Base-by-base conservation (phyloP, 2,329 filamentous ascomycete species). In the Phaeosphaeriaceae sp. region DNA sequence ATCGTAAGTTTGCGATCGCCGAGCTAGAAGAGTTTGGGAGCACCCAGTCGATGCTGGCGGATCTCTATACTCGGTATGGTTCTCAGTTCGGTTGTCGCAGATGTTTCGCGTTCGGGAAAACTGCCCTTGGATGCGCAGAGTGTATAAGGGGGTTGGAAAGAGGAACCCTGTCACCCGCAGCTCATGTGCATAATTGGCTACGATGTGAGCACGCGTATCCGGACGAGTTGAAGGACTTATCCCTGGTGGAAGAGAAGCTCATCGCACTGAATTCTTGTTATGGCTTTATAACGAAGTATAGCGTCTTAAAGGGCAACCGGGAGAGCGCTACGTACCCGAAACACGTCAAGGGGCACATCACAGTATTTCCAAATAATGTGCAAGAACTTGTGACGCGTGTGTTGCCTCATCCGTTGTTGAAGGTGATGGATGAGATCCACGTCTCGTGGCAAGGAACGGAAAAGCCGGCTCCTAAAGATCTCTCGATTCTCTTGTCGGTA, bases 271-370 rank as follows among this genome's bases (percentile, higher is more conserved):
- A 46, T 35, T 32, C 35, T 15, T 46, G 21, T 39, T 46, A 46
- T 33, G 34, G 41, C 23, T 46, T 46, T 23, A 46, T 46, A 16
- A 46, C 43, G 18, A 46, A 46, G 41, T 43, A 43, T 34, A 43
- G 16, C 13, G 15, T 43, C 18, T 16, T 35, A 16, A 16, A 43
- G 16, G 16, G 43, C n/a, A n/a, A 30, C 8, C 8, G 34, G 36
- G 6, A 46, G 43, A 39, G 43, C 23, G 15, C 17, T 9, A 46
- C 13, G 20, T 46, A 46, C 28, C 43, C 34, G 32, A 46, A 46
- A 21, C 43, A 46, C 32, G 23, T 46, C 6, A 46, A 46, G 33
- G 34, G 34, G 43, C 34, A 46, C 16, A 46, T 46, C 13, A 46
- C 26, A 39, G 43, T 46, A 26, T 46, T 46, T 33, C 43, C 34